Base-by-base conservation (phyloP, 2,329 filamentous ascomycete genomes). In the Aspergillus ochraceoroseus region DNA sequence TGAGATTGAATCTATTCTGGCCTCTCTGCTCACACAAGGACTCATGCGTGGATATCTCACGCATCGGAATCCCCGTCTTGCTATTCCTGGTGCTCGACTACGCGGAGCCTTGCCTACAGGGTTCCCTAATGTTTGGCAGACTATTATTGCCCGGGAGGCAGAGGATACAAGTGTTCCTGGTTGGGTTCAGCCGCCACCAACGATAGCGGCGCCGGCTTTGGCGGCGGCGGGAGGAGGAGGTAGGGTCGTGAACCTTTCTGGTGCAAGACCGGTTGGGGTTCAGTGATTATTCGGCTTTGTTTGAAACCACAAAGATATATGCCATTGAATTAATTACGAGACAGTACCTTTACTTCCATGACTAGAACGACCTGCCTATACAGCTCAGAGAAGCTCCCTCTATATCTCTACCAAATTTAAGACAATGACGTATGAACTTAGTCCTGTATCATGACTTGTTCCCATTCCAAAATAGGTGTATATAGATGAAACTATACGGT, bases 11-110 rank as follows among this genome's bases (percentile, higher is more conserved):
- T 80, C 80, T 30, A 80, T 86, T 33, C 74, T 94, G 8, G 79
- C 85, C 0, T 82, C 82, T 7, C 74, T 95, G 8, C 77, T 94
- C 13, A 79, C 84, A 34, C 86, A 94, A 63, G 86, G 85, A 0
- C 70, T 95, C 15, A 72, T 95, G 59, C 80, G 83, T 51, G 90
- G 89, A 1, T 95, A 89, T 57, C 76, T 95, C 18, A 85, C 85
- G 11, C 87, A 94, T 55, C 76, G 76, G 17, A 80, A 82, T 56
- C 76, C 76, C 29, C 81, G 85, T 33, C 88, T 95, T 56, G 88
- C 87, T 8, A 85, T 95, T 29, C 79, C 84, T 37, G 88, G 89
- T 2, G 80, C 85, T 15, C 59, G 62, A 28, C 35, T 59, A 15
- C 61, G 62, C 4, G 65, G 65, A 5, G 65, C 69, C 3, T 43